A percentile compares a stretch with the other conserved stretches of the same genome.
Conservation (phyloP, 345 rosid species). For the Citrus sp. region DNA sequence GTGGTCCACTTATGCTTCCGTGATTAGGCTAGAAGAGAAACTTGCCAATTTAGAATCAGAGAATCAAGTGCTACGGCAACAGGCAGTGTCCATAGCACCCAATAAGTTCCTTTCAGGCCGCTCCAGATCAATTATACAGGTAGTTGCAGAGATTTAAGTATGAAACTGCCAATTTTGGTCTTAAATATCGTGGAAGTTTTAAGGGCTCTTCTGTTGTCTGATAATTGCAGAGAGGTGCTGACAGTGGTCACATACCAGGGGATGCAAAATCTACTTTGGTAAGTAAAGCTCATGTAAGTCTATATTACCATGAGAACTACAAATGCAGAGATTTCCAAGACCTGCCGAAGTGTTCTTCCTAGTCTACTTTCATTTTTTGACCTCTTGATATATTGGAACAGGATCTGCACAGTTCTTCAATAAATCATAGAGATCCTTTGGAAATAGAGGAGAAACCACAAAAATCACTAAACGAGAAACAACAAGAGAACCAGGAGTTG, state of each 20-base stretch:
- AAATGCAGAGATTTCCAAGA: not conserved
- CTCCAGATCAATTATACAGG: conserved; percentile 88
- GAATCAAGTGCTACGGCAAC: conserved; percentile 88
- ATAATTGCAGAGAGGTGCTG: conserved; percentile 63
- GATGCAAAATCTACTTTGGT: conserved; percentile 61
- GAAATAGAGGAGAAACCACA: conserved; percentile 88
- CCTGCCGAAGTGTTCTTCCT: not conserved
- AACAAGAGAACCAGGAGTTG: conserved; percentile 93
- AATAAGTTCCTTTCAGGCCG: conserved; percentile 90
- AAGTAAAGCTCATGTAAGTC: conserved; percentile 9
- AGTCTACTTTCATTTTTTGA: conserved; percentile 4
- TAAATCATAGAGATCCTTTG: conserved; percentile 58
- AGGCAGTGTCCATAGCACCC: conserved; percentile 94
- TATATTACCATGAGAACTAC: not conserved
- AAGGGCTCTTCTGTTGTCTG: conserved; percentile 17
- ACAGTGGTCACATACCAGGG: conserved; percentile 58
- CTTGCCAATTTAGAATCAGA: conserved; percentile 78
- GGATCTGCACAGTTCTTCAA: conserved; percentile 76
- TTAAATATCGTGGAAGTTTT: not conserved
- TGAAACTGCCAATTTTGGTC: not conserved
- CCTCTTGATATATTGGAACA: conserved; percentile 26
- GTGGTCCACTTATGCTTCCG: conserved; percentile 7
- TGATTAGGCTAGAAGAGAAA: conserved; percentile 83
- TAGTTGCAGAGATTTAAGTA: conserved; percentile 15
- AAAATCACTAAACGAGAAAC: conserved; percentile 86